A percentile compares a stretch with the other conserved stretches of the same genome.
phyloP scores from a whole-genome alignment of 768 basidiomycete genomes.

The Mycena olivaceomarginata region DNA sequence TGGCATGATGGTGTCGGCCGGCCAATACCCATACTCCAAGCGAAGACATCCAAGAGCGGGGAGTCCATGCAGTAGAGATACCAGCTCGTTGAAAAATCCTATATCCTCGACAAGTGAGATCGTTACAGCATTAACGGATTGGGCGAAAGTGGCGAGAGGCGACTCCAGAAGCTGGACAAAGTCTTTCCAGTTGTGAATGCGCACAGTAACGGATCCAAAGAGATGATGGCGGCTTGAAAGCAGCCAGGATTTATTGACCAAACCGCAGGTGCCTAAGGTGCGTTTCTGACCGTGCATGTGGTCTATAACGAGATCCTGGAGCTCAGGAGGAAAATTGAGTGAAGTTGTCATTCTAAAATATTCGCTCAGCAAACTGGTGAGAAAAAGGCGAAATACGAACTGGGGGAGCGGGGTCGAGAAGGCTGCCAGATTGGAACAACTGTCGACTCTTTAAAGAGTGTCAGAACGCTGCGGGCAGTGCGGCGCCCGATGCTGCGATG shows the following conservation, averaged over 20 bases:
- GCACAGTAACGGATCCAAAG: conserved; percentile 14
- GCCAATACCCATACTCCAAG: conserved; percentile 5
- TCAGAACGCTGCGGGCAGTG: too few relatives aligned
- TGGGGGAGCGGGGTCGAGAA: not conserved
- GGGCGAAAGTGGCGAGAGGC: conserved; percentile 19
- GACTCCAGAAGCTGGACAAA: conserved; percentile 25
- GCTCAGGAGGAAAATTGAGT: conserved; percentile 36
- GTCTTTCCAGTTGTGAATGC: conserved; percentile 11
- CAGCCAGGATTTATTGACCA: conserved; percentile 35
- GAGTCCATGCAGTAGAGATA: not conserved
- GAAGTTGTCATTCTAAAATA: not conserved
- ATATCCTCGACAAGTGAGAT: not conserved
- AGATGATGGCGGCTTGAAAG: conserved; percentile 35
- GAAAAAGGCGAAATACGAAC: not conserved
- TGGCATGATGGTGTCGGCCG: not conserved
- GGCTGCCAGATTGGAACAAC: too few relatives aligned
- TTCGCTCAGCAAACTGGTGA: not conserved
- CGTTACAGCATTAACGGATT: not conserved
- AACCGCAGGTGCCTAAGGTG: conserved; percentile 27
- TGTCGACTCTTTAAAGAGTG: too few relatives aligned
- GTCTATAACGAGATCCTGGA: conserved; percentile 39
- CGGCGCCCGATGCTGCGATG: too few relatives aligned
- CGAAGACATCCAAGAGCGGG: conserved; percentile 5
- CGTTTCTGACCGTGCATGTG: conserved; percentile 32
- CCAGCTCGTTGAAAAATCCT: conserved; percentile 5